Percentiles rank a stretch among this genome's conserved stretches.
These are phyloP conservation scores for Puccinia coronata DNA, from an alignment of 1,284 basidiomycete species.

Conservation along the genomic window DNA sequence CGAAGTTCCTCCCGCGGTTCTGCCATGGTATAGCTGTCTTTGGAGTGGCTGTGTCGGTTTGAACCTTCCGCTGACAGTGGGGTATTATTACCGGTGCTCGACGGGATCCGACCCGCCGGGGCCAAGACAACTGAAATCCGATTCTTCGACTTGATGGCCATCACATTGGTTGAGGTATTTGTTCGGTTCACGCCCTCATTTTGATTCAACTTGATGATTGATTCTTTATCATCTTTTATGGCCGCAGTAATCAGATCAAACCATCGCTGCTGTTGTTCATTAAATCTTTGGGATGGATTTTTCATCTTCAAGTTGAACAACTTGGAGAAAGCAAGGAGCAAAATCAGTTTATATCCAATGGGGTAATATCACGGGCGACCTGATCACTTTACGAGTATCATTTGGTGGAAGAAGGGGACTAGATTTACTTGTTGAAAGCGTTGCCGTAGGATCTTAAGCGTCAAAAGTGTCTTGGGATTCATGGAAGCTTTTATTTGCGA, in stretches of 20 bases:
- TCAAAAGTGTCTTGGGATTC: conserved; percentile 43
- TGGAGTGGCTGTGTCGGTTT: conserved; percentile 1
- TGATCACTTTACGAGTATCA: background rate
- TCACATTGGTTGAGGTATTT: background rate
- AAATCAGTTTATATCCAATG: background rate
- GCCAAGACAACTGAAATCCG: conserved; percentile 28
- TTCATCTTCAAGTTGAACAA: conserved; percentile 50
- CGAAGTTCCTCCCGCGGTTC: background rate
- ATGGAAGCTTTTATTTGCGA: conserved; percentile 51
- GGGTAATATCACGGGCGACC: background rate
- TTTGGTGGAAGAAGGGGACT: background rate
- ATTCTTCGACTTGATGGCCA: background rate
- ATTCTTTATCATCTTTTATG: conserved; percentile 45
- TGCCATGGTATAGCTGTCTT: conserved; percentile 1
- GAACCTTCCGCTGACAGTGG: background rate
- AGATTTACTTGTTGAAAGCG: conserved; percentile 44
- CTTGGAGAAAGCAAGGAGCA: background rate
- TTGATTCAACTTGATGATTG: conserved; percentile 5
- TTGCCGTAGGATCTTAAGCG: conserved; percentile 45
- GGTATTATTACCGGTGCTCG: background rate
- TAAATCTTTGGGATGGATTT: conserved; percentile 41
- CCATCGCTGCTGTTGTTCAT: conserved; percentile 47
- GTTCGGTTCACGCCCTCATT: background rate
- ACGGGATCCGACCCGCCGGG: conserved; percentile 23
- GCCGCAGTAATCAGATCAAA: conserved; percentile 41